Base-by-base conservation (phyloP, 352 stramenopile species). In the Phytophthora agathidicida region DNA sequence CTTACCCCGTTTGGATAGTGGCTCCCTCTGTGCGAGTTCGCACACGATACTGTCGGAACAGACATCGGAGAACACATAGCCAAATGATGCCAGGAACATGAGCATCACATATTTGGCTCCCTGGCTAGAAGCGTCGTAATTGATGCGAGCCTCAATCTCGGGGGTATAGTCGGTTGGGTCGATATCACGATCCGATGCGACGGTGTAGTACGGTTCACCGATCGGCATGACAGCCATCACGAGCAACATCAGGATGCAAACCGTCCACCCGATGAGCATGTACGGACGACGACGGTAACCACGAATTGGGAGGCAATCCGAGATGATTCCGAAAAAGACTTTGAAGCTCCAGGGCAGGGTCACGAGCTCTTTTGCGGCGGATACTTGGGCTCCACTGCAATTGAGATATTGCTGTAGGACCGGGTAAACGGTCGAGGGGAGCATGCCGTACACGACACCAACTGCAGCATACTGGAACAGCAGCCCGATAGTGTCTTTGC, bases 301-400 rank as follows among this genome's bases (percentile, higher is more conserved):
- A 8, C 26, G 9, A 20, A 61, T 54, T 4, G 41, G 52, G 52
- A 61, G 54, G 30, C 52, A 61, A 31, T 61, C 41, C 16, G 52
- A 61, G 9, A 61, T 61, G 41, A 61, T 54, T 19, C 52, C 52
- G 32, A 61, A 61, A 19, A 61, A 61, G 13, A 61, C 52, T n/a
- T 61, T 61, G 14, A 61, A 61, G 14, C 52, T 61, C 52, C 52
- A 61, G 8, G 52, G 52, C 7, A 61, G 41, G 2, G 24, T 30
- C 28, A 61, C 41, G 7, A 61, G 52, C 42, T 61, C 41, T 14
- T 26, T 61, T 7, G 41, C 52, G 11, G 52, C 52, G 45, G 52
- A 26, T 1, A 61, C 52, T 33, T 60, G 39, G 14, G 52, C 41
- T 14, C 52, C 52, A 30, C 52, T 61, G 31, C 52, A 61, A 27